phyloP scores from a whole-genome alignment of 192 early-diverging fungal genomes.

The Rhizoclosmatium sp. region DNA sequence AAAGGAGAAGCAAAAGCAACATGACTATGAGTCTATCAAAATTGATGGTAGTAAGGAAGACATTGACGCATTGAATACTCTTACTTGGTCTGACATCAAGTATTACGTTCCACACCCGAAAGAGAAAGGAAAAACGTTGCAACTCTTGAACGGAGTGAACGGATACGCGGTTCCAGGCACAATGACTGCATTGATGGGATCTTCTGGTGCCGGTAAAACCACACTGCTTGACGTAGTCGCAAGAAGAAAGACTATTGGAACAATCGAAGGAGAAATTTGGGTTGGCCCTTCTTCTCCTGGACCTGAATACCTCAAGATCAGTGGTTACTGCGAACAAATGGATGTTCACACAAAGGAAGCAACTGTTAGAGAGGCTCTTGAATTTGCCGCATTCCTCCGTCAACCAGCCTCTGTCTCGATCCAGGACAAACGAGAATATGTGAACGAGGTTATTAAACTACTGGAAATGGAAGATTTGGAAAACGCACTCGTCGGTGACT shows the following conservation, averaged over 20 bases:
- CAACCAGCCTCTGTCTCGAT: constrained; percentile 65
- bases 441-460: constrained; percentile 77
- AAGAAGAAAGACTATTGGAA: constrained; percentile 69
- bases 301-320: constrained; percentile 41
- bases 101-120: constrained; percentile 69
- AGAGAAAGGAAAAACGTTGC: constrained; percentile 64
- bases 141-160: constrained; percentile 71
- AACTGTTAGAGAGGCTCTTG: constrained; percentile 81
- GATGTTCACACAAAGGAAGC: constrained; percentile 76
- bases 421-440: constrained; percentile 76
- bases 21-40: not conserved
- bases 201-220: constrained; percentile 58
- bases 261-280: constrained; percentile 61
- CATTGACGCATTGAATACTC: constrained; percentile 32
- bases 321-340: constrained; percentile 83
- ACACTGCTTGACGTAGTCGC: constrained; percentile 53
- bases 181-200: constrained; percentile 77
- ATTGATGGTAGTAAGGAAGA: constrained; percentile 1
- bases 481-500: constrained; percentile 77
- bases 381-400: constrained; percentile 62
- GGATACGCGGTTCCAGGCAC: constrained; percentile 80
- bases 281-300: constrained; percentile 49
- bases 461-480: constrained; percentile 78
- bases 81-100: constrained; percentile 71
- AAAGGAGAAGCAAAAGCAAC: constrained; percentile 8